Percentiles rank a stretch among this genome's conserved stretches.
phyloP scores from a whole-genome alignment of 495 filamentous ascomycete species.

The Neohortaea acidophila region DNA sequence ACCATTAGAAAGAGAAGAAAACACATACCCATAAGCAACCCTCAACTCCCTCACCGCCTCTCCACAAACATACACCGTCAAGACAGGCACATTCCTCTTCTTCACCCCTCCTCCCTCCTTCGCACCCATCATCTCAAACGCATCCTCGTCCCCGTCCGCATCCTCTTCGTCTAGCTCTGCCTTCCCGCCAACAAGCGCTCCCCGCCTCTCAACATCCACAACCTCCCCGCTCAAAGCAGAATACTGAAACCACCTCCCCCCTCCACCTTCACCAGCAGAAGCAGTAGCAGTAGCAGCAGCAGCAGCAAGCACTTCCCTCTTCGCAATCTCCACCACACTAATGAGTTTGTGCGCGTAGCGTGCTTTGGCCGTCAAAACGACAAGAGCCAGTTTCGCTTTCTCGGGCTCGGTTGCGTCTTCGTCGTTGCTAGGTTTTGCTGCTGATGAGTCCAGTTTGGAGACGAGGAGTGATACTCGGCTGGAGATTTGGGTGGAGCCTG shows the following conservation, averaged over 20 bases:
- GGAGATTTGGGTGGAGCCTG: background rate
- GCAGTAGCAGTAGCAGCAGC: no score
- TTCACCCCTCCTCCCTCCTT: constrained; percentile 17
- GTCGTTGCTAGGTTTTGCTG: no score
- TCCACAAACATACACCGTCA: constrained; percentile 46
- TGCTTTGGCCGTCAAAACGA: constrained; percentile 39
- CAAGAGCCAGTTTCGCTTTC: constrained; percentile 23
- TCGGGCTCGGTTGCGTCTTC: background rate
- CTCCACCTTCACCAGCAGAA: constrained; percentile 19
- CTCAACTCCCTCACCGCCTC: constrained; percentile 38
- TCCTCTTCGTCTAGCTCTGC: constrained; percentile 11
- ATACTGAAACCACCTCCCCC: constrained; percentile 48
- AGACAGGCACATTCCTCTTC: constrained; percentile 27
- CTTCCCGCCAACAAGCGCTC: no score
- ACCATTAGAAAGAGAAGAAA: no score
- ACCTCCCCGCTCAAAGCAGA: constrained; percentile 26
- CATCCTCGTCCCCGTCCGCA: constrained; percentile 29
- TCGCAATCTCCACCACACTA: constrained; percentile 48
- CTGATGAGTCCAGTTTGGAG: background rate
- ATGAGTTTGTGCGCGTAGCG: constrained; percentile 42
- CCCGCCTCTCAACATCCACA: no score
- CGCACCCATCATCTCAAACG: constrained; percentile 43
- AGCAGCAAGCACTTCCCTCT: constrained; percentile 38
- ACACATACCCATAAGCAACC: constrained; percentile 32
- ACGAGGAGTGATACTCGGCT: background rate